Conservation (phyloP, 75 land plant species). For the Larix kaempferi region DNA sequence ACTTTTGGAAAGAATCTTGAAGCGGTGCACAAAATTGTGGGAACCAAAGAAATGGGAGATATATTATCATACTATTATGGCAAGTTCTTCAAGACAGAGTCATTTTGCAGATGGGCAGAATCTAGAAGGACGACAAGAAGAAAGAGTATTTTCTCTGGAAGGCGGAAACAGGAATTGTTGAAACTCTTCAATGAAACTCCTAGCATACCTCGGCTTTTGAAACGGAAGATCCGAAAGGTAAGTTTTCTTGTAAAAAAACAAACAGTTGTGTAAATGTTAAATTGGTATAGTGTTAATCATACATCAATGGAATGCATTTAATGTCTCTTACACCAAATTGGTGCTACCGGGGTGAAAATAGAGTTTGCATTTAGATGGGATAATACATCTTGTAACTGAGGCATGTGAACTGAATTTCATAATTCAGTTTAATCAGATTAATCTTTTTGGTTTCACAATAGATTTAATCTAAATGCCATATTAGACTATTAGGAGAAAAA, state of each 20-base stretch:
- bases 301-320: background rate
- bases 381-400: background rate
- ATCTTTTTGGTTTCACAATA: background rate
- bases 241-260: background rate
- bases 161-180: conserved; percentile 62
- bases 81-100: conserved; percentile 37
- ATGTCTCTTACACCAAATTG: background rate
- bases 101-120: conserved; percentile 61
- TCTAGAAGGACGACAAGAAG: conserved; percentile 40
- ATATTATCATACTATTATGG: conserved; percentile 63
- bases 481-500: no score
- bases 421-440: background rate
- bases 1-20: conserved; percentile 59
- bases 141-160: conserved; percentile 49
- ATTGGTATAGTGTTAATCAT: no score
- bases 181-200: conserved; percentile 32
- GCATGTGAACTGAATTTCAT: background rate
- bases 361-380: background rate
- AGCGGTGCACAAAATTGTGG: conserved; percentile 40
- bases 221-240: conserved; percentile 49
- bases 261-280: background rate
- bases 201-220: conserved; percentile 23
- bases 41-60: conserved; percentile 41
- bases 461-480: no score
- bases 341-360: background rate